Percentiles rank a stretch among this genome's conserved stretches.
These are phyloP conservation scores for Pisolithus albus DNA, from an alignment of 768 basidiomycete genomes.

Conservation along the genomic window DNA sequence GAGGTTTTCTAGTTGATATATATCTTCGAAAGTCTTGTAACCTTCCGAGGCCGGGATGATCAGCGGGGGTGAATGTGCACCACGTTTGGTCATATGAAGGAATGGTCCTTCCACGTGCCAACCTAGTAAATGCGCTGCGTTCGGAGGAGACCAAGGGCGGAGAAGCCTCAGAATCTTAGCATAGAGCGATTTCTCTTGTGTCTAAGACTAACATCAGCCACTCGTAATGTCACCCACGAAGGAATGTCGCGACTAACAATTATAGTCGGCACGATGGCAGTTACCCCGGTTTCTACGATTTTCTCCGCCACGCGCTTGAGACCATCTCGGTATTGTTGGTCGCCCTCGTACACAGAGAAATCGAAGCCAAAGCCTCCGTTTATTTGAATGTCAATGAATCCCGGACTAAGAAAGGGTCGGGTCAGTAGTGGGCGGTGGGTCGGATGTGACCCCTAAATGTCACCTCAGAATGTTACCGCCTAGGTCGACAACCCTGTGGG, in stretches of 20 bases:
- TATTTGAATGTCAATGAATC: constrained; percentile 82
- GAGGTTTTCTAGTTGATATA: constrained; percentile 66
- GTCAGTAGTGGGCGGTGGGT: constrained; percentile 5
- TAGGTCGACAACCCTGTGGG: constrained; percentile 59
- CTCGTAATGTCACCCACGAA: not conserved
- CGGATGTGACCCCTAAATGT: constrained; percentile 2
- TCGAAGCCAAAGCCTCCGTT: constrained; percentile 88
- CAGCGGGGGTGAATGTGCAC: constrained; percentile 69
- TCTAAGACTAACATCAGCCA: constrained; percentile 35
- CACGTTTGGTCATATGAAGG: constrained; percentile 73
- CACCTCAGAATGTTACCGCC: constrained; percentile 73
- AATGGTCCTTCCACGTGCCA: constrained; percentile 94
- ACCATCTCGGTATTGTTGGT: constrained; percentile 58
- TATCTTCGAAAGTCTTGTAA: constrained; percentile 59
- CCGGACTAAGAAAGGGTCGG: constrained; percentile 47
- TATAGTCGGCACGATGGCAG: constrained; percentile 64
- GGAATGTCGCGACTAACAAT: constrained; percentile 43
- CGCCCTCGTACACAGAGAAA: constrained; percentile 73
- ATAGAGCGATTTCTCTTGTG: constrained; percentile 71
- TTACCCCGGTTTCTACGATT: constrained; percentile 84
- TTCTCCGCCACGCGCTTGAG: constrained; percentile 65
- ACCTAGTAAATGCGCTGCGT: constrained; percentile 70
- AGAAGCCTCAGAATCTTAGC: constrained; percentile 64
- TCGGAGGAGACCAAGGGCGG: constrained; percentile 55
- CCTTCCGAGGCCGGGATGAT: constrained; percentile 59